phyloP scores from a whole-genome alignment of 257 asterid genomes.

The Solanum pimpinellifolium region DNA sequence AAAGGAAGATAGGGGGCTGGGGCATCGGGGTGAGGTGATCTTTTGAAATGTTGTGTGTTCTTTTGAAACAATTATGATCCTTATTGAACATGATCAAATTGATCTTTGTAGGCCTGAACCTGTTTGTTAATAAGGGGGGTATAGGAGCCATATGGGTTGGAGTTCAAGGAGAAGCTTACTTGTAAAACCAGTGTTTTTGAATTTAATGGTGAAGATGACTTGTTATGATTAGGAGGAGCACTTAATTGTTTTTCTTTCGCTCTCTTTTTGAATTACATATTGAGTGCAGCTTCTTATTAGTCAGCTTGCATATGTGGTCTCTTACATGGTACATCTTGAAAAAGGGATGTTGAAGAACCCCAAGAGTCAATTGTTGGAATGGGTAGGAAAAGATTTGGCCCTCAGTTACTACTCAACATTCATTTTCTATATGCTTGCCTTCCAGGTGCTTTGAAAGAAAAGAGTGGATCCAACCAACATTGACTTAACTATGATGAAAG shows the following conservation, averaged over 20 bases:
- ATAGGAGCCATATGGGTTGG: not conserved
- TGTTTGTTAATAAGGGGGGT: not conserved
- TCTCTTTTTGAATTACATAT: not conserved
- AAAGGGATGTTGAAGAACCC: not conserved
- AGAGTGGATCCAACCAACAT: not conserved
- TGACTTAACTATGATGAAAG: not conserved
- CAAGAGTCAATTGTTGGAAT: not conserved
- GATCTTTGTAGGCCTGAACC: constrained; percentile 1
- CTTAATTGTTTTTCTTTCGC: not conserved
- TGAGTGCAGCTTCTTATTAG: not conserved
- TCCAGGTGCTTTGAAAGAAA: not conserved
- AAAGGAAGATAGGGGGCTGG: constrained; percentile 1
- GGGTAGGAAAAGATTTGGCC: not conserved
- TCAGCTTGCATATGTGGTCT: not conserved
- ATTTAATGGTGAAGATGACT: not conserved
- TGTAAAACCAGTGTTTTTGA: not conserved
- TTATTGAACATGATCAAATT: not conserved
- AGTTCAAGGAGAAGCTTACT: not conserved
- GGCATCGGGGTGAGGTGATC: not conserved
- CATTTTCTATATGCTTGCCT: not conserved
- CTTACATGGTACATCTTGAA: not conserved
- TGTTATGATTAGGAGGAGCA: not conserved
- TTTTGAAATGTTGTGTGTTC: not conserved
- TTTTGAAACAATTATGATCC: not conserved
- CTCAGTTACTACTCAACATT: not conserved